These are phyloP conservation scores for Syzygium jambos DNA, from an alignment of 345 rosid genomes.

Conservation along the genomic window DNA sequence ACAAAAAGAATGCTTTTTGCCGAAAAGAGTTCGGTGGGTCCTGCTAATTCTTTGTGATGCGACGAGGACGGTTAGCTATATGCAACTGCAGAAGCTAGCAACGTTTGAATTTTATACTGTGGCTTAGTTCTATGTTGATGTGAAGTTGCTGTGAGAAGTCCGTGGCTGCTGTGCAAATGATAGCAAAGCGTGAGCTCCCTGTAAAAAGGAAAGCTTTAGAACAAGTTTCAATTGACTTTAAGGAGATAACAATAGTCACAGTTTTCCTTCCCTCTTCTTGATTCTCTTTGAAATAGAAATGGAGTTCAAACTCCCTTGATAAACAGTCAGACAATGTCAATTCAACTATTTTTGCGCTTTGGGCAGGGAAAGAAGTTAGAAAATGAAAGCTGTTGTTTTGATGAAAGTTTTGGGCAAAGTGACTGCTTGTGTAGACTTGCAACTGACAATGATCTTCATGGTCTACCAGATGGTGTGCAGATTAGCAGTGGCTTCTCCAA, in stretches of 20 bases:
- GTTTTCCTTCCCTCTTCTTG: neutral
- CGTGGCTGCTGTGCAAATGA: neutral
- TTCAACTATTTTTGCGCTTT: neutral
- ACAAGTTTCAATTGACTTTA: neutral
- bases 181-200: neutral
- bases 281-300: neutral
- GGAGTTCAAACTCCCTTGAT: neutral
- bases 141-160: neutral
- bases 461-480: constrained; percentile 28
- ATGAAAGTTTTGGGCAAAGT: neutral
- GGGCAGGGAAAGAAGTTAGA: neutral
- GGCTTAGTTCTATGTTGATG: neutral
- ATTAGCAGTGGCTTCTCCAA: constrained; percentile 11
- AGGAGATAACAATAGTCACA: neutral
- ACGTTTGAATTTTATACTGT: neutral
- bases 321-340: neutral
- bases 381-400: neutral
- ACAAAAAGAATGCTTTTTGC: neutral
- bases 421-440: neutral
- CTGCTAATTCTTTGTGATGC: neutral
- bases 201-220: neutral
- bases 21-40: neutral
- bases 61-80: neutral
- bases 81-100: neutral
- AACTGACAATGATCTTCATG: neutral